phyloP scores from a whole-genome alignment of 1,139 yeast species.

The Protomyces arabidopsidicola region DNA sequence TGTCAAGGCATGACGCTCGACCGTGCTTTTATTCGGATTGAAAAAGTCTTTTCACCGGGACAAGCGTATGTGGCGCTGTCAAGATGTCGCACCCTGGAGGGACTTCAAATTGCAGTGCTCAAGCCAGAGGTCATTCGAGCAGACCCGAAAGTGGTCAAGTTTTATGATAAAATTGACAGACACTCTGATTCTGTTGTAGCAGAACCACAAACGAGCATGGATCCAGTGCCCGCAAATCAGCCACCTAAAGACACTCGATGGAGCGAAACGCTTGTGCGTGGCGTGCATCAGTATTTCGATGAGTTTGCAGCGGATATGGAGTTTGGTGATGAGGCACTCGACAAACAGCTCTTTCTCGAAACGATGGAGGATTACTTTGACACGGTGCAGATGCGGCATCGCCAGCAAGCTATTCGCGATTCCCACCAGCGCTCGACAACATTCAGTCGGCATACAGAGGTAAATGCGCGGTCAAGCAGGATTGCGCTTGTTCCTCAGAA shows the following conservation, averaged over 20 bases:
- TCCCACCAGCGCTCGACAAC: background rate
- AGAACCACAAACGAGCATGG: background rate
- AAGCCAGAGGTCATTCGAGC: constrained; percentile 18
- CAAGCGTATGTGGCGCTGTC: constrained; percentile 94
- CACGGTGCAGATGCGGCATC: background rate
- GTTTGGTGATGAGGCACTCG: constrained; percentile 1
- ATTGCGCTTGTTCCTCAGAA: background rate
- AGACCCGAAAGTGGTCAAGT: constrained; percentile 10
- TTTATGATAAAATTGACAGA: background rate
- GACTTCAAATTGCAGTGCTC: constrained; percentile 70
- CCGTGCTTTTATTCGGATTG: constrained; percentile 72
- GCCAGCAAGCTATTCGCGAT: background rate
- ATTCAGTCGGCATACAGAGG: background rate
- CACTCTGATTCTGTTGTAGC: background rate
- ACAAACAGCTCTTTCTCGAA: constrained; percentile 8
- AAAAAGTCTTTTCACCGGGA: constrained; percentile 70
- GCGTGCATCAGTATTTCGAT: constrained; percentile 2
- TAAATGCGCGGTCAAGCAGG: background rate
- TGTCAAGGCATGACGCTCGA: constrained; percentile 93
- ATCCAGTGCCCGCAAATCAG: background rate
- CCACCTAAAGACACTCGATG: background rate
- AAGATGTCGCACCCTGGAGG: constrained; percentile 72
- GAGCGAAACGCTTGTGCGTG: background rate
- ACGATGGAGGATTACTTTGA: background rate
- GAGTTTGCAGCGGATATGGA: background rate